phyloP scores from a whole-genome alignment of 805 yeast genomes.

The Pichia cabralensis region DNA sequence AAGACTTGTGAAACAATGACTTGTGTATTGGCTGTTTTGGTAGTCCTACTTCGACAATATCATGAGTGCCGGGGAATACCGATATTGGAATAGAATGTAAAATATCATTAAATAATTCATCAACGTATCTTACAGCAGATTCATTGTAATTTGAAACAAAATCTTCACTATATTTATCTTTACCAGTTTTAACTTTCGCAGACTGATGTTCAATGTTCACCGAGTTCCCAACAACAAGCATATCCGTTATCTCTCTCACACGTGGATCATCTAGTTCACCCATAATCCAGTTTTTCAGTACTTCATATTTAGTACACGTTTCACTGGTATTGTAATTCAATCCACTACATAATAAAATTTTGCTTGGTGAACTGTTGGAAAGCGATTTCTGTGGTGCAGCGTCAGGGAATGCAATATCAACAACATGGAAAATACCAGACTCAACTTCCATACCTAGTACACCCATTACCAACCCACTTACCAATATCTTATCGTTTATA shows the following conservation, averaged over 20 bases:
- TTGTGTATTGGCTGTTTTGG: conserved; percentile 90
- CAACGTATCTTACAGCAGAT: conserved; percentile 44
- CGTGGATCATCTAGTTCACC: conserved; percentile 44
- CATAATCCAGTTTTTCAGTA: conserved; percentile 57
- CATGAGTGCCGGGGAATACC: conserved; percentile 75
- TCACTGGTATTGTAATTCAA: conserved; percentile 40
- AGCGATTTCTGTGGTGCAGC: conserved; percentile 41
- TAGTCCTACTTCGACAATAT: conserved; percentile 73
- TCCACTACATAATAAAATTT: conserved; percentile 73
- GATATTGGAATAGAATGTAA: conserved; percentile 56
- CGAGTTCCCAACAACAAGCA: conserved; percentile 61
- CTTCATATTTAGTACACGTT: conserved; percentile 36
- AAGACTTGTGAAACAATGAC: conserved; percentile 47
- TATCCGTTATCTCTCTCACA: conserved; percentile 13
- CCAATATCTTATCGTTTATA: conserved; percentile 49
- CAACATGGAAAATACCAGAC: conserved; percentile 75
- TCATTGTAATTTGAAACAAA: conserved; percentile 43
- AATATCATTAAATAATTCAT: conserved; percentile 46
- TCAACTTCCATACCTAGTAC: conserved; percentile 76
- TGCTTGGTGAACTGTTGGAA: conserved; percentile 19
- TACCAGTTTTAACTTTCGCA: conserved; percentile 17
- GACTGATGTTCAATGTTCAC: conserved; percentile 10
- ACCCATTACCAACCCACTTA: conserved; percentile 86
- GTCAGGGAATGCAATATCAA: conserved; percentile 69
- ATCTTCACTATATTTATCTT: conserved; percentile 38